A percentile compares a stretch with the other conserved stretches of the same genome.
phyloP scores from a whole-genome alignment of 306 rosid species.

The Fagus sylvatica region DNA sequence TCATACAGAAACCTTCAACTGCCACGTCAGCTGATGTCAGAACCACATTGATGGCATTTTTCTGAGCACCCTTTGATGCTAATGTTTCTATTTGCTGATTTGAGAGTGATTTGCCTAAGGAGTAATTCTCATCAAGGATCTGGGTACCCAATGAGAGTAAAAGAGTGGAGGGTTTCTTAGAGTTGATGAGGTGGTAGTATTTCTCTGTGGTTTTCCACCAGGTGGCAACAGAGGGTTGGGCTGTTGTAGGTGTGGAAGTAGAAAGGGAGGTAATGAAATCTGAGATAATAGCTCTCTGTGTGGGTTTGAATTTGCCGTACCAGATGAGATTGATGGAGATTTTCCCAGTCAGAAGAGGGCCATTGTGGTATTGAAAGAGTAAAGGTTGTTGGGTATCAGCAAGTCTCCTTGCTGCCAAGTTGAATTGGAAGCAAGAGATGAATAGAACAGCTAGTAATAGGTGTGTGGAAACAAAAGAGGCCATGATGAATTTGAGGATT shows the following conservation, averaged over 20 bases:
- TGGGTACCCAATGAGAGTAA: slow-evolving; percentile 32
- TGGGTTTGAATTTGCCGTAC: slow-evolving; percentile 59
- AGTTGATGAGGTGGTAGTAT: slow-evolving; percentile 21
- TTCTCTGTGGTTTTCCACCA: slow-evolving; percentile 40
- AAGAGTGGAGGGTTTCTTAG: slow-evolving; percentile 8
- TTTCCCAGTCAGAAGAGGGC: slow-evolving; percentile 56
- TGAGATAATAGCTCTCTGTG: slow-evolving; percentile 44
- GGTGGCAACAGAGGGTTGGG: slow-evolving; percentile 38
- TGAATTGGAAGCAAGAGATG: too few relatives aligned
- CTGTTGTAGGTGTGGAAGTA: slow-evolving; percentile 6
- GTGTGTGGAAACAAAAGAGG: too few relatives aligned
- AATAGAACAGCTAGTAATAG: too few relatives aligned
- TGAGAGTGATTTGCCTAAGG: slow-evolving; percentile 34
- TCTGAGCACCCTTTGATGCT: slow-evolving; percentile 31
- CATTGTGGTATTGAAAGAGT: slow-evolving; percentile 56
- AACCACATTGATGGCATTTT: slow-evolving; percentile 29
- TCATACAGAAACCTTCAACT: slow-evolving; percentile 56
- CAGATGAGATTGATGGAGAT: slow-evolving; percentile 51
- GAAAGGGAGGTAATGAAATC: slow-evolving; percentile 53
- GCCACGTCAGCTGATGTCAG: slow-evolving; percentile 46
- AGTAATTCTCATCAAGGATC: slow-evolving; percentile 23
- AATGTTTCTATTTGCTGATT: slow-evolving; percentile 12
- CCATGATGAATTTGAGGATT: not conserved
- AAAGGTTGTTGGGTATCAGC: slow-evolving; percentile 2
- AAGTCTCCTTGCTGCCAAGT: too few relatives aligned